These are phyloP conservation scores for Paramecium sexaurelia DNA, from an alignment of 73 alveolate species.

Conservation along the genomic window DNA sequence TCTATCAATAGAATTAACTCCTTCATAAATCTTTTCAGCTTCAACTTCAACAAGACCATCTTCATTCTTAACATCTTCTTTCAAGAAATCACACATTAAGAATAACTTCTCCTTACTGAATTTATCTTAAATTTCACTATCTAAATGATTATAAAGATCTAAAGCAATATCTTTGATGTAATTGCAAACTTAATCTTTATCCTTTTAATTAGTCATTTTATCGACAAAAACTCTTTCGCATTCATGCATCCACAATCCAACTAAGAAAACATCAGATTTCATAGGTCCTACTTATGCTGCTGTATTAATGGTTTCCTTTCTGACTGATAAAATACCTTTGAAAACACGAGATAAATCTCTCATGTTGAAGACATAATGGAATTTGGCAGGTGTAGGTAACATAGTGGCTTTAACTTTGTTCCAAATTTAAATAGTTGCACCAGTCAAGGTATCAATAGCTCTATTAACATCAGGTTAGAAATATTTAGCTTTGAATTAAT, in stretches of 20 bases:
- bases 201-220: constrained; percentile 95
- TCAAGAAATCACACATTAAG: constrained; percentile 92
- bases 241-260: constrained; percentile 99
- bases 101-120: constrained; percentile 70
- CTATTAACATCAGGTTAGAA: constrained; percentile 91
- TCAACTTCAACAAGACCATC: constrained; percentile 93
- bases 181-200: constrained; percentile 94
- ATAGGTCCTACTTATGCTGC: constrained; percentile 87
- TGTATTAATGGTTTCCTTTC: constrained; percentile 88
- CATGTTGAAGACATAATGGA: constrained; percentile 99
- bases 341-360: constrained; percentile 99
- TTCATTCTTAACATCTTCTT: constrained; percentile 90
- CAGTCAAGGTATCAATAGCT: constrained; percentile 92
- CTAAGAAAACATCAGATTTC: constrained; percentile 94
- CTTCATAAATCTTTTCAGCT: constrained; percentile 98
- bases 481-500: constrained; percentile 93
- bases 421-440: constrained; percentile 94
- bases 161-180: constrained; percentile 78
- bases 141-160: constrained; percentile 64
- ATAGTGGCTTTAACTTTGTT: constrained; percentile 95
- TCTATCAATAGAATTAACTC: constrained; percentile 90
- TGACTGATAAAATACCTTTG: constrained; percentile 94
- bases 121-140: constrained; percentile 65
- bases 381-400: constrained; percentile 99
- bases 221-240: constrained; percentile 99